A percentile compares a stretch with the other conserved stretches of the same genome.
phyloP scores from a whole-genome alignment of 176 grass and related monocot genomes.

The Avena insularis region DNA sequence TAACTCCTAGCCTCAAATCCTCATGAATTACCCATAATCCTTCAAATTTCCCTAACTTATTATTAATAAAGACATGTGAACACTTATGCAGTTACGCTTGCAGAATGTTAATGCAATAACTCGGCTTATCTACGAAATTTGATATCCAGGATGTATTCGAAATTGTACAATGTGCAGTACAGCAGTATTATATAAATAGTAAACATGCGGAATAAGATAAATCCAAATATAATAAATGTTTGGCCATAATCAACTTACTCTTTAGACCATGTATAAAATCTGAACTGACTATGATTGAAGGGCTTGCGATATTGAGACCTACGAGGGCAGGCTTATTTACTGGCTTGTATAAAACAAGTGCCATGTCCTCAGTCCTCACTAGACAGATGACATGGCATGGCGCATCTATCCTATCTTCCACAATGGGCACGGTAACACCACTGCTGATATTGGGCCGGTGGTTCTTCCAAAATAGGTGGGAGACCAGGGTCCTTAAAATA shows the following conservation, averaged over 20 bases:
- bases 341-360: slow-evolving; percentile 84
- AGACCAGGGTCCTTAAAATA: slow-evolving; percentile 57
- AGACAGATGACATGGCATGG: slow-evolving; percentile 33
- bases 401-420: slow-evolving; percentile 48
- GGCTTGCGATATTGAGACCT: slow-evolving; percentile 46
- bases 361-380: slow-evolving; percentile 42
- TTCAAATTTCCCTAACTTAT: neutral
- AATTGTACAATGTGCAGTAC: slow-evolving; percentile 7
- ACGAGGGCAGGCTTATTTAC: slow-evolving; percentile 38
- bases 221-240: slow-evolving; percentile 30
- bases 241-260: slow-evolving; percentile 57
- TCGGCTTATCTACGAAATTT: slow-evolving; percentile 6
- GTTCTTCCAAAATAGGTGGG: slow-evolving; percentile 62
- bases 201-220: slow-evolving; percentile 29
- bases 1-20: slow-evolving; percentile 9
- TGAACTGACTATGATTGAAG: slow-evolving; percentile 74
- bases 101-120: slow-evolving; percentile 1
- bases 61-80: neutral
- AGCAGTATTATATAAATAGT: slow-evolving; percentile 2
- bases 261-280: slow-evolving; percentile 76
- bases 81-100: neutral
- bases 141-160: neutral
- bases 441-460: slow-evolving; percentile 8
- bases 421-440: slow-evolving; percentile 33
- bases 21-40: neutral